phyloP scores from a whole-genome alignment of 768 basidiomycete genomes.

The Agrocybe chaxingu region DNA sequence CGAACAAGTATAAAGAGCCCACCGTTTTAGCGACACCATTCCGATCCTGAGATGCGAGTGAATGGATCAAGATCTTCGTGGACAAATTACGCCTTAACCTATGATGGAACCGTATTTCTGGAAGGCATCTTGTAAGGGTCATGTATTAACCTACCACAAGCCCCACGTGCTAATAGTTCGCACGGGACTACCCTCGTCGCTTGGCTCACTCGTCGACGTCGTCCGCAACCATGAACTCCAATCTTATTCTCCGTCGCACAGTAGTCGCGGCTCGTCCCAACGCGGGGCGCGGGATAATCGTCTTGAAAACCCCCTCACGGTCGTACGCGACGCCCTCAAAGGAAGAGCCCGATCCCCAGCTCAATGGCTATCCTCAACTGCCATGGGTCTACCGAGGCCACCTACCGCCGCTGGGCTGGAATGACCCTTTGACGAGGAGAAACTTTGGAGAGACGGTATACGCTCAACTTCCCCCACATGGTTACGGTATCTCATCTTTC shows the following conservation, averaged over 20 bases:
- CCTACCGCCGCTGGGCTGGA: constrained; percentile 66
- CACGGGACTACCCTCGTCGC: constrained; percentile 12
- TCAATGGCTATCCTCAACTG: constrained; percentile 70
- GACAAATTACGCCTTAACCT: constrained; percentile 15
- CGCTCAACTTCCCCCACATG: background rate
- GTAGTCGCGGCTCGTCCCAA: constrained; percentile 26
- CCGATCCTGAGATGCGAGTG: constrained; percentile 9
- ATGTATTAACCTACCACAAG: constrained; percentile 45
- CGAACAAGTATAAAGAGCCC: constrained; percentile 7
- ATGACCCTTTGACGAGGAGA: constrained; percentile 71
- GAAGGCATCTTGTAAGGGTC: constrained; percentile 17
- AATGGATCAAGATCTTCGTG: constrained; percentile 18
- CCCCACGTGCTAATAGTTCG: constrained; percentile 13
- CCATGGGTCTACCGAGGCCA: constrained; percentile 66
- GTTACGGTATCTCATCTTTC: constrained; percentile 12
- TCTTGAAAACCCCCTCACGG: constrained; percentile 16
- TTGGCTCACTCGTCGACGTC: constrained; percentile 17
- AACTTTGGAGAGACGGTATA: constrained; percentile 79
- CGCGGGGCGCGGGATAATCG: constrained; percentile 17
- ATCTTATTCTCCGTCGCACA: constrained; percentile 36
- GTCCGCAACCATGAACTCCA: constrained; percentile 32
- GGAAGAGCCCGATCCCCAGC: constrained; percentile 58
- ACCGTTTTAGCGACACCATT: constrained; percentile 1
- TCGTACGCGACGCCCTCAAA: constrained; percentile 30
- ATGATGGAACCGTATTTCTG: constrained; percentile 19